Evolutionary conservation across 495 filamentous ascomycete genomes (phyloP).

Genomic region (Lophiotrema nucula): DNA sequence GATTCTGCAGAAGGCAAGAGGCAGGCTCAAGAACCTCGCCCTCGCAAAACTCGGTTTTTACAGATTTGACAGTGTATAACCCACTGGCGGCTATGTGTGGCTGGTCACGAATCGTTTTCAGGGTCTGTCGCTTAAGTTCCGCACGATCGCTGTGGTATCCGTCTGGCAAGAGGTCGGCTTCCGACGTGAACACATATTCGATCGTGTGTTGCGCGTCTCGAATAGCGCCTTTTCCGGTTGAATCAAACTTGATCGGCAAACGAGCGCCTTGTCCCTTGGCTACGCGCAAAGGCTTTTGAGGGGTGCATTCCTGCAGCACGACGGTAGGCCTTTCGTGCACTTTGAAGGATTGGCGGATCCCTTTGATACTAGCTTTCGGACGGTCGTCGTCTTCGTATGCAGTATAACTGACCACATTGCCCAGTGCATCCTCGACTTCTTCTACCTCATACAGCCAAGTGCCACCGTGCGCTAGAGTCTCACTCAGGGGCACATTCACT

Average conservation of each 20-base stretch:
- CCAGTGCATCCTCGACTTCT: conserved; percentile 84
- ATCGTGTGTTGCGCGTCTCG: conserved; percentile 55
- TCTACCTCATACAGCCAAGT: conserved; percentile 87
- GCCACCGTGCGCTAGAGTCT: conserved; percentile 74
- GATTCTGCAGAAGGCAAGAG: conserved; percentile 84
- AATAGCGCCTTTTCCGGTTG: conserved; percentile 55
- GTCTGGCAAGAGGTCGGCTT: conserved; percentile 59
- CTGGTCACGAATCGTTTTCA: conserved; percentile 44
- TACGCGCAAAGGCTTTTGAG: conserved; percentile 74
- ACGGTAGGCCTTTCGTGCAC: conserved; percentile 83
- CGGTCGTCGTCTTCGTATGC: conserved; percentile 61
- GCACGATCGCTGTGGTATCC: conserved; percentile 61
- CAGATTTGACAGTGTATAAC: conserved; percentile 76
- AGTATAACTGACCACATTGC: conserved; percentile 84
- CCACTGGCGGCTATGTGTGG: conserved; percentile 71
- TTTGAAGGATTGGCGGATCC: conserved; percentile 71
- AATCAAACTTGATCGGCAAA: conserved; percentile 71
- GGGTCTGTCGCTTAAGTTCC: conserved; percentile 51
- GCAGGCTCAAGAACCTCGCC: conserved; percentile 91
- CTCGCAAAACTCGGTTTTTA: conserved; percentile 74
- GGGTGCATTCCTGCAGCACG: conserved; percentile 69
- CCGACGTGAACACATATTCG: conserved; percentile 68
- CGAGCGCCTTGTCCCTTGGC: conserved; percentile 66
- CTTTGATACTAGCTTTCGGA: conserved; percentile 53
- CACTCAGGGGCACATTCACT: conserved; percentile 78